Evolutionary conservation across 1,284 basidiomycete genomes (phyloP), one percentile per base, ranked within the genome.

Genomic region (Ustilago vetiveriae): DNA sequence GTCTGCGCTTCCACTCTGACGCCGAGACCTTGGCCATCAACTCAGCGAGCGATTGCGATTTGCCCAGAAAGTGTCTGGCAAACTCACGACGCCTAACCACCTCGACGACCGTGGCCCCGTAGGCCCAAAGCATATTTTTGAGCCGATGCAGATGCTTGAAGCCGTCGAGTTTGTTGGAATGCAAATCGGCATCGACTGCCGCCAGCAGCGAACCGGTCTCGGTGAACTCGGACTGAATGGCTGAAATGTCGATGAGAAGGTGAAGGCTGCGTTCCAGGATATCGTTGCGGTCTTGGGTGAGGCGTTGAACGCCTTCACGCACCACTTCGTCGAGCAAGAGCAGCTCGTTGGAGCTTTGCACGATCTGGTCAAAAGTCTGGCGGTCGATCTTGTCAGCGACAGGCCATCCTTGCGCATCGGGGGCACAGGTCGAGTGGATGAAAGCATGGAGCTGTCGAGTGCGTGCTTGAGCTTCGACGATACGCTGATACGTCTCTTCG

Each of bases 21-120:
- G 73, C 74, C 8, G 72, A 70, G 8, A 76, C 30, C 36, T 75
- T 70, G 16, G 79, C 79, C 78, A 82, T 79, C 40, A 82, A 72
- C 58, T 82, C 79, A 2, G 80, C 80, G 9, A 82, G 52, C 21
- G 63, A 54, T 44, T 79, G 74, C 4, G 75, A 71, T 35, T 76
- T 73, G 33, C 45, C 46, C 10, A 81, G 48, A 46, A 79, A 80
- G 35, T 65, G 56, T 16, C 52, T 59, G 4, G 65, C 63, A 81
- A 95, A 97, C 80, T 95, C 92, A 65, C 91, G 90, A 50, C 95
- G 85, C 52, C 94, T 85, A 0, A 95, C 90, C 32, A 95, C 88
- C 83, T 98, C 95, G 11, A 95, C 86, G 2, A 97, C 86, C 0
- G 94, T 93, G 1, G 92, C 91, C 0, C 92, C 91, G 82, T 98